These are phyloP conservation scores for Suillus tomentosus DNA, from an alignment of 768 basidiomycete species.

Conservation along the genomic window DNA sequence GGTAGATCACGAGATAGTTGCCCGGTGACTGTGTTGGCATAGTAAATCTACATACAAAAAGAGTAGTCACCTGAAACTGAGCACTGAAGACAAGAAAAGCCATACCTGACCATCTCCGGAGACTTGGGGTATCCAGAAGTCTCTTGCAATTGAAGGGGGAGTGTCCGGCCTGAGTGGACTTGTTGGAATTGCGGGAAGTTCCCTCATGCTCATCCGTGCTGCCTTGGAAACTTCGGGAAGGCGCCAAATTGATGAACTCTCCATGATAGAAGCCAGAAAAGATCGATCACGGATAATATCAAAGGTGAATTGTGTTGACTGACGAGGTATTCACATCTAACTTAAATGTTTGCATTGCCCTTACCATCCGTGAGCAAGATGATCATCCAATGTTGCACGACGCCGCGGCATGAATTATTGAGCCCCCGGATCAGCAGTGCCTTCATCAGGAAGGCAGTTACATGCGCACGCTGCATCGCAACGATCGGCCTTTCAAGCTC, in stretches of 20 bases:
- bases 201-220: slow-evolving; percentile 28
- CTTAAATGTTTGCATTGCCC: slow-evolving; percentile 1
- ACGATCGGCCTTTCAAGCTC: not conserved
- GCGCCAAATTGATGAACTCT: slow-evolving; percentile 14
- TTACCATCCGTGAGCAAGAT: not conserved
- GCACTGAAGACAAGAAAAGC: slow-evolving; percentile 16
- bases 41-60: slow-evolving; percentile 69
- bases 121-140: slow-evolving; percentile 92
- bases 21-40: slow-evolving; percentile 85
- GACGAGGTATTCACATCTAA: not conserved
- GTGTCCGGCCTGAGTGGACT: slow-evolving; percentile 9
- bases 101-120: slow-evolving; percentile 78
- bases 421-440: slow-evolving; percentile 1
- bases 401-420: not conserved
- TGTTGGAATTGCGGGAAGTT: slow-evolving; percentile 31
- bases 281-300: slow-evolving; percentile 1
- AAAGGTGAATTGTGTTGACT: not conserved
- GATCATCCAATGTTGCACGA: not conserved
- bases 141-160: slow-evolving; percentile 41
- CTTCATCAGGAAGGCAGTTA: slow-evolving; percentile 2
- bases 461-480: not conserved
- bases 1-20: slow-evolving; percentile 82
- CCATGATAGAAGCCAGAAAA: slow-evolving; percentile 23
- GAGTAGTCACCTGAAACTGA: not conserved
- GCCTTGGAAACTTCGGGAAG: slow-evolving; percentile 7